Evolutionary conservation across 2,329 filamentous ascomycete species (phyloP), one percentile per base, ranked within the genome.

Genomic region (Aspergillus pseudotamarii): DNA sequence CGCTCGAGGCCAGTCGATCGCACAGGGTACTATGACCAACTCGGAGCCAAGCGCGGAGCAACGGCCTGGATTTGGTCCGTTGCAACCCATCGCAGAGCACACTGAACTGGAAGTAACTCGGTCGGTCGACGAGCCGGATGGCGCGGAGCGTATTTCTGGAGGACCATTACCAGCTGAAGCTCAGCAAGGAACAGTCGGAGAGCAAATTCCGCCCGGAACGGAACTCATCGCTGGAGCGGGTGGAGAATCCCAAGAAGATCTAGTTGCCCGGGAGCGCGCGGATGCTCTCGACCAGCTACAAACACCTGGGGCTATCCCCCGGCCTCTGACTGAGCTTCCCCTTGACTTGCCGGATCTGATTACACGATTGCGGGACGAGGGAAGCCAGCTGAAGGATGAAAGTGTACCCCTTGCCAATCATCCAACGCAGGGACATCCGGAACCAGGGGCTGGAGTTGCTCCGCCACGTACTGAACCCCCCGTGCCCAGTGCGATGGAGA

Each of bases 341-440:
- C 16, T 38, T 19, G 58, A 60, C 32, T 55, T 55, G 58, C 48
- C 48, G 21, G 38, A 26, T 60, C 34, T 60, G 10, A 54, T 55
- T 26, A 51, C 58, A 60, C 48, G 32, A 34, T 46, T 45, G 48
- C 48, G 48, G 23, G n/a, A 46, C n/a, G 32, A 54, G 53, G 58
- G 46, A 41, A 59, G 46, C 58, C 46, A 59, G 58, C 58, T 34
- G 36, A 8, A 41, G 38, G 58, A 59, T 59, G 11, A 30, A 19
- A 19, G 26, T 59, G 46, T 59, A 54, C 45, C 58, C 41, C 48
- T 48, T 36, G 46, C 48, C 58, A 34, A 59, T 53, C 14, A 19
- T 12, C 36, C 58, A 38, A 53, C 8, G n/a, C n/a, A 30, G 28
- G 58, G n/a, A 36, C 34, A 34, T 34, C 58, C 58, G 36, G 58